Percentiles rank a stretch among this genome's conserved stretches.
phyloP scores from a whole-genome alignment of 1,284 basidiomycete species.

The Coriolopsis trogii region DNA sequence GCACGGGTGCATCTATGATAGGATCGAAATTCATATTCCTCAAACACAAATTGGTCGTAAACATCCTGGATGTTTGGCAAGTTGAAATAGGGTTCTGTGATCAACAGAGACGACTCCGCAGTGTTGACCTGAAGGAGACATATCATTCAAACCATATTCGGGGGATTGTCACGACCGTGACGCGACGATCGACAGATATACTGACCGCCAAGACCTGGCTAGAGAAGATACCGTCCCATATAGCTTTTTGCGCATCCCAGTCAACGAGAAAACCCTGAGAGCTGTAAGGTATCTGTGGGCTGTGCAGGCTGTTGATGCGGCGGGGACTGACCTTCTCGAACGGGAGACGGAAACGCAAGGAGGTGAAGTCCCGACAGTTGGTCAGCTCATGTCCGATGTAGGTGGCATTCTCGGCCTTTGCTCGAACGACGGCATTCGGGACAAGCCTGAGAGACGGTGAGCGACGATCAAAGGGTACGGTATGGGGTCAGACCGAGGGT shows the following conservation, averaged over 20 bases:
- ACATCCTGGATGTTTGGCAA: conserved; percentile 88
- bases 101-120: conserved; percentile 69
- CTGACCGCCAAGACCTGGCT: conserved; percentile 68
- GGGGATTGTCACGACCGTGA: not conserved
- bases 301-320: conserved; percentile 4
- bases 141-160: not conserved
- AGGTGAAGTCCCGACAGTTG: conserved; percentile 74
- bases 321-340: conserved; percentile 75
- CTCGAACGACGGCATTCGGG: conserved; percentile 80
- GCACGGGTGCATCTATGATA: conserved; percentile 82
- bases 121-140: conserved; percentile 64
- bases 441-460: conserved; percentile 52
- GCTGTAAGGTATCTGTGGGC: conserved; percentile 8
- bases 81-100: conserved; percentile 95
- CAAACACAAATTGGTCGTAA: conserved; percentile 94
- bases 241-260: conserved; percentile 90
- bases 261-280: conserved; percentile 85
- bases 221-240: conserved; percentile 89
- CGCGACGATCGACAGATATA: conserved; percentile 7
- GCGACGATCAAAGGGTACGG: not conserved
- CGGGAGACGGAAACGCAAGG: conserved; percentile 79
- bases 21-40: conserved; percentile 92
- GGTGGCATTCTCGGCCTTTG: conserved; percentile 76
- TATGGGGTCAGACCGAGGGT: conserved; percentile 33
- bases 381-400: conserved; percentile 86